phyloP scores from a whole-genome alignment of 2,329 filamentous ascomycete genomes.

The Botrytis pseudocinerea region DNA sequence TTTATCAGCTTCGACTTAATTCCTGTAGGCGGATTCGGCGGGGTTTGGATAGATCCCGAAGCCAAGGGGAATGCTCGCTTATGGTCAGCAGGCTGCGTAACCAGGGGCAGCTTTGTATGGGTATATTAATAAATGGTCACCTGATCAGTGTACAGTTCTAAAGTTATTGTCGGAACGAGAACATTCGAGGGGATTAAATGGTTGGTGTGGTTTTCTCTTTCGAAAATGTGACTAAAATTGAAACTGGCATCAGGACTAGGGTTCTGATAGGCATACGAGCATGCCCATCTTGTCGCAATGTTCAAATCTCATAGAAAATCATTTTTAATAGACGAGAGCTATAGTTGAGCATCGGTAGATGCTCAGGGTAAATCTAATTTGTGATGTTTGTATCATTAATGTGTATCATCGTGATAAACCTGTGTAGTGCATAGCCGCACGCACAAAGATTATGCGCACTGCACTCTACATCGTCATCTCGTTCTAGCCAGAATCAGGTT shows the following conservation, averaged over 20 bases:
- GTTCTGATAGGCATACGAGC: neutral
- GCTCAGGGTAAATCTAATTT: neutral
- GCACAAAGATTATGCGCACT: neutral
- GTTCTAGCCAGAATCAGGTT: neutral
- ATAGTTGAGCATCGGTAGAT: neutral
- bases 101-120: neutral
- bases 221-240: neutral
- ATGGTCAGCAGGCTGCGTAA: neutral
- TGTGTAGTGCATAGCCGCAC: neutral
- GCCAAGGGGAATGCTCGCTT: neutral
- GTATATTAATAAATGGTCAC: neutral
- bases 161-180: neutral
- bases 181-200: neutral
- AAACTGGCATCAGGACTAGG: neutral
- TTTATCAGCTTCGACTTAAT: neutral
- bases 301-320: neutral
- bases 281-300: neutral
- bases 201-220: neutral
- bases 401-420: neutral
- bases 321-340: neutral
- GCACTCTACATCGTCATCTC: neutral
- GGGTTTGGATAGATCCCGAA: neutral
- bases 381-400: neutral
- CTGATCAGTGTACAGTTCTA: neutral
- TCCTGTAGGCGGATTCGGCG: neutral